Evolutionary conservation across 176 grass and related monocot species (phyloP), one percentile per base, ranked within the genome.

Genomic region (Avena eriantha): DNA sequence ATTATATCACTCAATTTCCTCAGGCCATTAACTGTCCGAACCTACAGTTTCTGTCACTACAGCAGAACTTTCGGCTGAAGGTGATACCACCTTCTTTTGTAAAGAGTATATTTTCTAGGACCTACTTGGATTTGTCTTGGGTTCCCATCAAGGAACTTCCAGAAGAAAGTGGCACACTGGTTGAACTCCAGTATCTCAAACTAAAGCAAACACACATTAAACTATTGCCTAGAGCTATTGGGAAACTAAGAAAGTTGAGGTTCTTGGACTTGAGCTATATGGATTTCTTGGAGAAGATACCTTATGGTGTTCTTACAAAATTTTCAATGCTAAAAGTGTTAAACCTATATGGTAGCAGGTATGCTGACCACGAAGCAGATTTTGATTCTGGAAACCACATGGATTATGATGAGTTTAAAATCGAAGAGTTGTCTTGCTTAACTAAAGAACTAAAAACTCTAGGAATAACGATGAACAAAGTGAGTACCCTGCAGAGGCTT

Each of bases 261-360:
- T 78, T 66, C 31, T 66, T 91, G 90, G 29, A 91, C 29, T 66
- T 91, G 82, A 84, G 58, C 54, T 65, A 87, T 61, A 88, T 86
- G 17, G 61, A 68, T 47, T 79, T 72, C 59, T 87, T 88, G 70
- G 80, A 84, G 86, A 82, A 85, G 90, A 91, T 91, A 78, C 86
- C 86, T 12, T 80, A 54, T 31, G 82, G 82, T 60, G 43, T 91
- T 59, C 33, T 88, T 67, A 77, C 77, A 46, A 88, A 83, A 66
- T 84, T 91, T 11, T 39, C 65, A 35, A 85, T 46, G 90, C 33
- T 91, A 73, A 72, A 85, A 48, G 69, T 64, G 9, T n/a, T 85
- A 57, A 91, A 85, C 82, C 54, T 91, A 19, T 73, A 85, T 57
- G 82, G 82, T 73, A 85, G 86, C 66, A 74, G 45, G 16, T 91